Evolutionary conservation across 2,329 filamentous ascomycete species (phyloP), one percentile per base, ranked within the genome.

Genomic region (Colletotrichum navitas): DNA sequence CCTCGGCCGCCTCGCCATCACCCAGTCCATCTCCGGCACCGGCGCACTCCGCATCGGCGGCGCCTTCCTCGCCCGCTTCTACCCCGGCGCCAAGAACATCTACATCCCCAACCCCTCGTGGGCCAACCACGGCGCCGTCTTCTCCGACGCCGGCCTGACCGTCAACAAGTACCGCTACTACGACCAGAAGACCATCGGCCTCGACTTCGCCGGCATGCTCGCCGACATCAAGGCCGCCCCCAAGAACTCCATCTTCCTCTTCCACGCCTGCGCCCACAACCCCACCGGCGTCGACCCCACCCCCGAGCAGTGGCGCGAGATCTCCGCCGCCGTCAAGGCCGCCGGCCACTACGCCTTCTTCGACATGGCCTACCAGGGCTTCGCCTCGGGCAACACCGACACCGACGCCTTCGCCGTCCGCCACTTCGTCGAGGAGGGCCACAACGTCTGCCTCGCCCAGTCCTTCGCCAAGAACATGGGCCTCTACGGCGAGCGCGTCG

Each of bases 381-480:
- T 99, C 80, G 95, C 95, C 77, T 96, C 92, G 75, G 95, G 95
- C 77, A 90, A 97, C 85, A 96, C 93, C 75, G 90, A 97, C 87
- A 91, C 91, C 83, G 95, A 99, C 81, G 96, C 96, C 75, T 98
- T 95, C 81, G 94, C 96, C 73, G 89, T 98, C 76, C 91, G 96
- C 76, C 88, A 98, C 88, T 99, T 99, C 82, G 91, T 98, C 81
- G 89, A 94, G 85, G 87, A 98, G 85, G 95, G 95, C 78, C 94
- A 97, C 87, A 90, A 94, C 80, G 90, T 96, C 80, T 91, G 91
- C 80, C 90, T 98, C 74, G 92, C 93, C 79, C 95, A 98, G 87
- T 96, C 93, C 65, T 98, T 98, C 83, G 95, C 95, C 82, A 98
- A 98, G 92, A 99, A 99, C 90, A 98, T 99, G 95, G 96, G 96